Evolutionary conservation across 2,329 filamentous ascomycete genomes (phyloP).

Genomic region (Sporothrix sp.): DNA sequence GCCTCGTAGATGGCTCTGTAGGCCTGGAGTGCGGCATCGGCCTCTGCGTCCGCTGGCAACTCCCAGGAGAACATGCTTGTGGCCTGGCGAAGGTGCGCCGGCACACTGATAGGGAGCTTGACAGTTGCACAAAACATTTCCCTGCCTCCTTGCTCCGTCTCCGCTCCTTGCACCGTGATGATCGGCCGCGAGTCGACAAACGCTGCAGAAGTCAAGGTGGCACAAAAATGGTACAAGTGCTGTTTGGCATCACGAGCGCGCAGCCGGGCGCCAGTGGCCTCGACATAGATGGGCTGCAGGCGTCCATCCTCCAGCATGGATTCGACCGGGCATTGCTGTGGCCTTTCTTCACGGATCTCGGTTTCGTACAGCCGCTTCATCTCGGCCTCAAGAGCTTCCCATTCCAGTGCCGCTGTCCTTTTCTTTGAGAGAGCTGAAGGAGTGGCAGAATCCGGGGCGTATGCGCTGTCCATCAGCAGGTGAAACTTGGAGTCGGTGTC

Average conservation of each 20-base stretch:
- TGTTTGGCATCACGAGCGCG: slow-evolving; percentile 62
- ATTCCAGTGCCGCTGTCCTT: slow-evolving; percentile 30
- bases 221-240: slow-evolving; percentile 80
- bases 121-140: slow-evolving; percentile 57
- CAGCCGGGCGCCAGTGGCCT: slow-evolving; percentile 50
- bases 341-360: slow-evolving; percentile 43
- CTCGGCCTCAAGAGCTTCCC: slow-evolving; percentile 57
- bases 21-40: slow-evolving; percentile 76
- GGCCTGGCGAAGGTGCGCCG: slow-evolving; percentile 47
- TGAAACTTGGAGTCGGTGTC: slow-evolving; percentile 42
- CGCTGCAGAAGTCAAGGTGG: slow-evolving; percentile 43
- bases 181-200: slow-evolving; percentile 59
- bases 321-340: slow-evolving; percentile 37
- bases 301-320: slow-evolving; percentile 28
- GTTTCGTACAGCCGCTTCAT: slow-evolving; percentile 64
- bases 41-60: slow-evolving; percentile 61
- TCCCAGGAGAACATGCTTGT: slow-evolving; percentile 49
- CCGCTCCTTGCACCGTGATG: slow-evolving; percentile 45
- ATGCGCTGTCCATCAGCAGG: slow-evolving; percentile 29
- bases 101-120: slow-evolving; percentile 59
- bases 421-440: not conserved
- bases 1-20: slow-evolving; percentile 60
- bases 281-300: slow-evolving; percentile 16
- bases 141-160: slow-evolving; percentile 3
- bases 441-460: not conserved